Base-by-base conservation (phyloP, 176 grass and related monocot genomes). In the Oryza coarctata region DNA sequence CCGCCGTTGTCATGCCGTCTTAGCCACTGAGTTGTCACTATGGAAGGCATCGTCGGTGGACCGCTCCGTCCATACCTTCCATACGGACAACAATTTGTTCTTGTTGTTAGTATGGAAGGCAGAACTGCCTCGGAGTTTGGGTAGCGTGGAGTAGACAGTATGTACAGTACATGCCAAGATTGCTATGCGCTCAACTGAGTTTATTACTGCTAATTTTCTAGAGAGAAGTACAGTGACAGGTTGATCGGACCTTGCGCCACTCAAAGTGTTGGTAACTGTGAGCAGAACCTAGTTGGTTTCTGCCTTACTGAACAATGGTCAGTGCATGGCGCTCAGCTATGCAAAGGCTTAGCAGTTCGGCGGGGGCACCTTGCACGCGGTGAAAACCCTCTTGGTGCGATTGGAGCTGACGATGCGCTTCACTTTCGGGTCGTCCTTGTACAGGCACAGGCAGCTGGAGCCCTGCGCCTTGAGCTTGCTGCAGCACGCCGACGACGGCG, bases 381-480 rank as follows among this genome's bases (percentile, higher is more conserved):
- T 67, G 74, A 87, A 78, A 7, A 91, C 92, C 89, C 81, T 87
- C 77, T 88, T 88, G 80, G 75, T 74, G 82, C 91, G 87, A 71
- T 77, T 88, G 69, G 92, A 75, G 86, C 91, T 90, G 71, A 94
- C 76, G 78, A 87, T 88, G 43, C 92, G 88, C 69, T 52, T 82
- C 41, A 94, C 64, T 73, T 72, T 86, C 60, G 92, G 83, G 68
- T 94, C 88, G 64, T 91, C 79, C 80, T 87, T 67, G 92, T 94
- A 94, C 32, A 80, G 86, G 84, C 92, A 94, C 63, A 94, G 88
- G 89, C 92, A 94, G 89, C 30, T 61, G 65, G 89, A 12, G 27
- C 67, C 73, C 34, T 94, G 92, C 74, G 87, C 69, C 86, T 75
- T 89, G 44, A 94, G 89, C 92, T 78, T 84, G 36, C 38, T 9